Conservation (phyloP, 768 basidiomycete species). For the Mycena galericulata region DNA sequence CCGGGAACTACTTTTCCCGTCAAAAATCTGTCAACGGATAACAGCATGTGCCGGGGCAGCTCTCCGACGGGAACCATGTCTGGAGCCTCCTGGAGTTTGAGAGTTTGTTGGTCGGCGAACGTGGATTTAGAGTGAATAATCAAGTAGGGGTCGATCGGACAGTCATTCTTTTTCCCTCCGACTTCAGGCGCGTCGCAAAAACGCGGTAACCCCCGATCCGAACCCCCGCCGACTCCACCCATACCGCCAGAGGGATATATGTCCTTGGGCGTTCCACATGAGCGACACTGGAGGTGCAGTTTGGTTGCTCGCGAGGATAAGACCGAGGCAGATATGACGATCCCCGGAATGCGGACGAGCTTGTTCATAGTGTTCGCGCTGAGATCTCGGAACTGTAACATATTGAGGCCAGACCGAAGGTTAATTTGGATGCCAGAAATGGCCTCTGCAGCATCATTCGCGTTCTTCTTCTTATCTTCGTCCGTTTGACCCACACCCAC, state of each 20-base stretch:
- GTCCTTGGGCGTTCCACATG: slow-evolving; percentile 83
- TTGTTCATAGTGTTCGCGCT: slow-evolving; percentile 96
- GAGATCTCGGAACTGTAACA: slow-evolving; percentile 94
- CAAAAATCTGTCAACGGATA: slow-evolving; percentile 91
- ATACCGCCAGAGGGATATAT: slow-evolving; percentile 83
- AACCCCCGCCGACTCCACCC: slow-evolving; percentile 89
- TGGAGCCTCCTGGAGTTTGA: slow-evolving; percentile 98
- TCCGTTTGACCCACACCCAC: slow-evolving; percentile 60
- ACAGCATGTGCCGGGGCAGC: slow-evolving; percentile 92
- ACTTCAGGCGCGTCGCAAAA: slow-evolving; percentile 85
- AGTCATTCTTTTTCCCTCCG: slow-evolving; percentile 92
- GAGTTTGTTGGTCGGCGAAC: slow-evolving; percentile 95
- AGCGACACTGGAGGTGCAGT: slow-evolving; percentile 92
- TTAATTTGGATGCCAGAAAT: slow-evolving; percentile 86
- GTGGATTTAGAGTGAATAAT: slow-evolving; percentile 94
- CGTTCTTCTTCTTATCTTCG: slow-evolving; percentile 59
- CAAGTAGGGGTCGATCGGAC: slow-evolving; percentile 95
- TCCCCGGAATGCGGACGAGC: slow-evolving; percentile 96
- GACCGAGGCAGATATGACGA: slow-evolving; percentile 96
- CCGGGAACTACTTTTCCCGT: slow-evolving; percentile 96
- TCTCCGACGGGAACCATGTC: slow-evolving; percentile 99
- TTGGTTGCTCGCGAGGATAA: slow-evolving; percentile 94
- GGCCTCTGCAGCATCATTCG: slow-evolving; percentile 52
- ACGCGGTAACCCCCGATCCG: slow-evolving; percentile 87
- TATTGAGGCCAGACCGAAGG: slow-evolving; percentile 89